Evolutionary conservation across 1,139 yeast genomes (phyloP).

Genomic region (Nakaseomyces delphensis): DNA sequence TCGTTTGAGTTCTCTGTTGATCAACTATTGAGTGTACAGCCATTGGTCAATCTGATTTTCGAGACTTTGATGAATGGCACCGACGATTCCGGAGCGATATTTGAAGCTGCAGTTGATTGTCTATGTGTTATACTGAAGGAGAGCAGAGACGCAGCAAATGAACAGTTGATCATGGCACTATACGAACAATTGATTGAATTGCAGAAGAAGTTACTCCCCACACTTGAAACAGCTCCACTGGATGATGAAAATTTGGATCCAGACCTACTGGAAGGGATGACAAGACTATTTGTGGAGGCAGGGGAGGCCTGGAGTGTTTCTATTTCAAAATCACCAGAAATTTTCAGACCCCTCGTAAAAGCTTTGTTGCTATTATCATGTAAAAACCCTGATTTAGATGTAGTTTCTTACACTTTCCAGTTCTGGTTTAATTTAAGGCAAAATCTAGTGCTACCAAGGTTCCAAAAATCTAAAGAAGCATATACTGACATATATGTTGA

Average conservation of each 20-base stretch:
- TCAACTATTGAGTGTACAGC: slow-evolving; percentile 50
- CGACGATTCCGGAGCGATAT: slow-evolving; percentile 46
- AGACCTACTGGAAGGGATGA: slow-evolving; percentile 62
- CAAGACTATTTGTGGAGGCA: slow-evolving; percentile 80
- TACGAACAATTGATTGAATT: slow-evolving; percentile 59
- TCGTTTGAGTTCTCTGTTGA: slow-evolving; percentile 73
- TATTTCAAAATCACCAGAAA: slow-evolving; percentile 63
- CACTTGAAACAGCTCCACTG: slow-evolving; percentile 9
- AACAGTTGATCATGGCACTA: slow-evolving; percentile 55
- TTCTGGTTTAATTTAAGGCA: slow-evolving; percentile 86
- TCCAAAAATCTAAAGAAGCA: slow-evolving; percentile 48
- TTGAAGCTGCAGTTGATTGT: slow-evolving; percentile 86
- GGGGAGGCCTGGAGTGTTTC: slow-evolving; percentile 94
- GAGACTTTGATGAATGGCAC: slow-evolving; percentile 42
- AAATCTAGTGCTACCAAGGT: slow-evolving; percentile 54
- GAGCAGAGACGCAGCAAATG: slow-evolving; percentile 64
- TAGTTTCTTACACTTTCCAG: slow-evolving; percentile 81
- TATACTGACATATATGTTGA: slow-evolving; percentile 54
- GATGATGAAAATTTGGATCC: slow-evolving; percentile 22
- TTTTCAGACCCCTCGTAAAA: slow-evolving; percentile 68
- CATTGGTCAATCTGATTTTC: slow-evolving; percentile 60
- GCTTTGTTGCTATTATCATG: slow-evolving; percentile 42
- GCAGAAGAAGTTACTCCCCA: slow-evolving; percentile 27
- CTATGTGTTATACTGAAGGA: slow-evolving; percentile 69
- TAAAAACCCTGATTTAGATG: slow-evolving; percentile 58